Percentiles rank a stretch among this genome's conserved stretches.
Evolutionary conservation across 208 protist genomes (phyloP).

Genomic region (Acanthamoeba lenticulata): DNA sequence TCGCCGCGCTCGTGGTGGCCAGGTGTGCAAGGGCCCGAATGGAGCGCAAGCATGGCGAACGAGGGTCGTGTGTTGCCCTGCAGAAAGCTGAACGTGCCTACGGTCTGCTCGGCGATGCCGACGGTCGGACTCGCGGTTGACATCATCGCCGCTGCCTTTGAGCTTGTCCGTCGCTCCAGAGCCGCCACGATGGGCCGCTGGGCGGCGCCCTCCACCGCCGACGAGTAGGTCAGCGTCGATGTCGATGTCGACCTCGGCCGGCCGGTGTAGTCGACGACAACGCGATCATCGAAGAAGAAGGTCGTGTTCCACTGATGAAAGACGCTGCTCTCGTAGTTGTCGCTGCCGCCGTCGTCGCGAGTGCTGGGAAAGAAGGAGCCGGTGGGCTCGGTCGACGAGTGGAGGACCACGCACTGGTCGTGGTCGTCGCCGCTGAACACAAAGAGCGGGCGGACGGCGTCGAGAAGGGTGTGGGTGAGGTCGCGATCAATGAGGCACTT

Average conservation of each 20-base stretch:
- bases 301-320: not conserved
- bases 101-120: not conserved
- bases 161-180: no score
- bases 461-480: not conserved
- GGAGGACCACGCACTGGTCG: slow-evolving; percentile 35
- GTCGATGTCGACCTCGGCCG: not conserved
- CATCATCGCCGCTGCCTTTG: no score
- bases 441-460: not conserved
- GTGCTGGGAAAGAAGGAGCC: not conserved
- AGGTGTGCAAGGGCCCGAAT: not conserved
- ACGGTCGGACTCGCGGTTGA: not conserved
- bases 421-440: slow-evolving; percentile 50
- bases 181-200: no score
- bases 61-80: slow-evolving; percentile 47
- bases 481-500: not conserved
- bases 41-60: slow-evolving; percentile 16
- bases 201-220: no score
- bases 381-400: slow-evolving; percentile 16
- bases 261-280: not conserved
- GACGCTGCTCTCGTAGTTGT: not conserved
- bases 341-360: not conserved
- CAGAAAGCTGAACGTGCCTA: slow-evolving; percentile 49
- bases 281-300: not conserved
- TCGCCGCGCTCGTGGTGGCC: not conserved
- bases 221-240: not conserved